These are phyloP conservation scores for Tuber melanosporum DNA, from an alignment of 495 filamentous ascomycete genomes.

Conservation along the genomic window DNA sequence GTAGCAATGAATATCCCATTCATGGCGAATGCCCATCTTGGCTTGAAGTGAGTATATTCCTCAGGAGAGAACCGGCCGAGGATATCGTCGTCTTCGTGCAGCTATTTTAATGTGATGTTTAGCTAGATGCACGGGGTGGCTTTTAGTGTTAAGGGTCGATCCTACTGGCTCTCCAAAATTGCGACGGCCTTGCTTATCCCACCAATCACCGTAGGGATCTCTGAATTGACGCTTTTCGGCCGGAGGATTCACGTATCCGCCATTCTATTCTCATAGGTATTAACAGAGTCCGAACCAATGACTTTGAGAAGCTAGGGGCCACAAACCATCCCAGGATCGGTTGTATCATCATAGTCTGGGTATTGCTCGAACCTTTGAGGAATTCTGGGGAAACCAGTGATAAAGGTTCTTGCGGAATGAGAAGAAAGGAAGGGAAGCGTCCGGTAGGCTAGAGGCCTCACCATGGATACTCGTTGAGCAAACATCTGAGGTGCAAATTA, in stretches of 20 bases:
- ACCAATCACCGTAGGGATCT: conserved; percentile 91
- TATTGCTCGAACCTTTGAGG: conserved; percentile 18
- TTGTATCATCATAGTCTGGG: conserved; percentile 25
- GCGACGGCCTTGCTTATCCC: conserved; percentile 93
- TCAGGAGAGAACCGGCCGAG: conserved; percentile 84
- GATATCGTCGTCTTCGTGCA: conserved; percentile 96
- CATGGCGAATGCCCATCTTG: conserved; percentile 65
- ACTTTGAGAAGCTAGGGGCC: conserved; percentile 2
- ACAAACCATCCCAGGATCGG: conserved; percentile 38
- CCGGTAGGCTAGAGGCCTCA: conserved; percentile 44
- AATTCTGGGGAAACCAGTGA: conserved; percentile 25
- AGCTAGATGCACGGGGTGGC: conserved; percentile 7
- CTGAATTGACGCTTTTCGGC: conserved; percentile 75
- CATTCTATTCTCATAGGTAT: conserved; percentile 57
- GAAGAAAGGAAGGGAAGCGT: conserved; percentile 35
- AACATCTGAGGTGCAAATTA: conserved; percentile 45
- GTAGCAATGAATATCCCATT: conserved; percentile 65
- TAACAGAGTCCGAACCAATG: conserved; percentile 1
- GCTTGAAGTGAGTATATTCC: conserved; percentile 75
- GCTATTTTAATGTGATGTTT: conserved; percentile 12
- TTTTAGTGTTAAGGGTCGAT: background rate
- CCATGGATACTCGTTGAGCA: conserved; percentile 44
- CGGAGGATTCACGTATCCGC: conserved; percentile 84
- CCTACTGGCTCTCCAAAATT: conserved; percentile 81
- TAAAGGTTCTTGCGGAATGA: conserved; percentile 25